A percentile compares a stretch with the other conserved stretches of the same genome.
Conservation (phyloP, 441 rosid species). For the Omphalea diandra region DNA sequence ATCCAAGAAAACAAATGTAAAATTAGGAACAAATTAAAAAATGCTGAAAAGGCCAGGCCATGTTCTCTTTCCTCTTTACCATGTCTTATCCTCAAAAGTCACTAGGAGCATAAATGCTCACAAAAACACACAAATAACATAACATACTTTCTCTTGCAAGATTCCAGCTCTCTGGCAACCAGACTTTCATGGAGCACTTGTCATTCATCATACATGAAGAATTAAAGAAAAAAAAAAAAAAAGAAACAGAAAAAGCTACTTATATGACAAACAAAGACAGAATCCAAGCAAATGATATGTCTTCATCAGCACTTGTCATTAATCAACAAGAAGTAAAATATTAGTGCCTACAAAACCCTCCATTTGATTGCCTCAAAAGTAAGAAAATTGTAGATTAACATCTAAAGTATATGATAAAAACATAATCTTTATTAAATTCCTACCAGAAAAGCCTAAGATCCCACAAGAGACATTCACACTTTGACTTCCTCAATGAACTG, state of each 20-base stretch:
- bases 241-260: not conserved
- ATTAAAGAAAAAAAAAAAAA: not conserved
- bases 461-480: conserved; percentile 20
- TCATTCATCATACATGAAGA: not conserved
- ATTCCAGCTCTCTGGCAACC: not conserved
- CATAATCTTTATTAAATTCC: conserved; percentile 23
- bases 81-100: not conserved
- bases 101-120: not conserved
- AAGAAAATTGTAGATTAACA: conserved; percentile 14
- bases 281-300: not conserved
- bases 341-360: conserved; percentile 2
- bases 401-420: conserved; percentile 16
- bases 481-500: conserved; percentile 21
- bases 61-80: not conserved
- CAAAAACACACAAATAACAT: not conserved
- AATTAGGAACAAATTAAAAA: not conserved
- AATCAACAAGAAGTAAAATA: not conserved
- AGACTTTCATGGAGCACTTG: not conserved
- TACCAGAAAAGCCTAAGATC: conserved; percentile 18
- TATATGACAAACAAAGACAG: not conserved
- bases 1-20: not conserved
- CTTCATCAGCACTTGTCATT: conserved; percentile 19
- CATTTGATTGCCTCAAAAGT: not conserved
- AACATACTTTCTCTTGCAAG: not conserved
- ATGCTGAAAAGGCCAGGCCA: not conserved